A percentile compares a stretch with the other conserved stretches of the same genome.
These are phyloP conservation scores for Allodekkera sacchari DNA, from an alignment of 805 yeast genomes.

Conservation along the genomic window DNA sequence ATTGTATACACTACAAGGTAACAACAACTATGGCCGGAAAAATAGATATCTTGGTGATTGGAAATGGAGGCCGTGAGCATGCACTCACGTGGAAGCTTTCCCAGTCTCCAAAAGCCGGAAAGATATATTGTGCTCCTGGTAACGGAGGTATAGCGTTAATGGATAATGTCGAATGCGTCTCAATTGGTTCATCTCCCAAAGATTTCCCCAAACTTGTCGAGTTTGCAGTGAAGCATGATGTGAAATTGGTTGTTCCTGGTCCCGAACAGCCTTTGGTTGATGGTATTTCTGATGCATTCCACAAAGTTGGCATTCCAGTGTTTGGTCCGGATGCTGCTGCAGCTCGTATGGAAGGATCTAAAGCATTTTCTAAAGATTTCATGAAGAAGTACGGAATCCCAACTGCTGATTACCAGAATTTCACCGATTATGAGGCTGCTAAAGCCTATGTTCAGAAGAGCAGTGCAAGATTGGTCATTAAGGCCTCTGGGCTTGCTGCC, in stretches of 20 bases:
- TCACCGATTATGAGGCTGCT: constrained; percentile 71
- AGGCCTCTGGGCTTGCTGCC: constrained; percentile 97
- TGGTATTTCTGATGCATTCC: constrained; percentile 70
- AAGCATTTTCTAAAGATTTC: constrained; percentile 86
- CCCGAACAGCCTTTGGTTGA: constrained; percentile 99
- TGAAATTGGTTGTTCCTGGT: constrained; percentile 85
- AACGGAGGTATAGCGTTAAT: constrained; percentile 81
- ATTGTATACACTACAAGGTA: constrained; percentile 1
- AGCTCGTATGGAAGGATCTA: constrained; percentile 94
- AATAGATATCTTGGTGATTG: constrained; percentile 84
- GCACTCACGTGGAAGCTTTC: constrained; percentile 88
- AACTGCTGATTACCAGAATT: constrained; percentile 84
- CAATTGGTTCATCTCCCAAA: constrained; percentile 54
- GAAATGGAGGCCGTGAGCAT: constrained; percentile 99
- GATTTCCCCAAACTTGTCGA: constrained; percentile 64
- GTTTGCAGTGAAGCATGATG: constrained; percentile 61
- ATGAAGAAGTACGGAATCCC: constrained; percentile 92
- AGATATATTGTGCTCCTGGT: constrained; percentile 91
- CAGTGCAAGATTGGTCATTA: constrained; percentile 76
- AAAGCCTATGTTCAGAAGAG: constrained; percentile 55
- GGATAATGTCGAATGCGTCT: constrained; percentile 58
- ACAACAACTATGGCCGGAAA: too few relatives aligned
- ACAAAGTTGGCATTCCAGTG: constrained; percentile 83
- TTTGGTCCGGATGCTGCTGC: constrained; percentile 94
- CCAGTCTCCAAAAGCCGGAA: constrained; percentile 63